A percentile compares a stretch with the other conserved stretches of the same genome.
phyloP scores from a whole-genome alignment of 2,329 filamentous ascomycete genomes.

The Colletotrichum eleusines region DNA sequence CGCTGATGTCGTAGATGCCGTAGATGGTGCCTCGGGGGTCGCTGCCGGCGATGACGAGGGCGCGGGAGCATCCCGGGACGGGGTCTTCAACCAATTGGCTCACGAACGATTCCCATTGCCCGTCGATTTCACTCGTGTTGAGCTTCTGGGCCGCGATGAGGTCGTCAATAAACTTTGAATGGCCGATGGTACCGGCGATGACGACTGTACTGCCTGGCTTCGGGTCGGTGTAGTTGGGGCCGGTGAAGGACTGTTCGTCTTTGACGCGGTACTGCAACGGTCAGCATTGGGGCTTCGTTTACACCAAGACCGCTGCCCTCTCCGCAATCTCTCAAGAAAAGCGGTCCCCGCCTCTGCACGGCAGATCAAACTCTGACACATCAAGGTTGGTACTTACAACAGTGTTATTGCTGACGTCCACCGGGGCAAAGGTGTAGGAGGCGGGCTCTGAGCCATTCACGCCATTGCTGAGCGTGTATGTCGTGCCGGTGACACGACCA shows the following conservation, averaged over 20 bases:
- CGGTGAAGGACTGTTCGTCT: slow-evolving; percentile 56
- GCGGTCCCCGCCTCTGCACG: too few species aligned
- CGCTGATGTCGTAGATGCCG: slow-evolving; percentile 77
- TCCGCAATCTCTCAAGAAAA: neutral
- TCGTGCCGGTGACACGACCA: slow-evolving; percentile 75
- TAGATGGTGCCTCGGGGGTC: slow-evolving; percentile 76
- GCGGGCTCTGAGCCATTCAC: slow-evolving; percentile 52
- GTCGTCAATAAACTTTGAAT: slow-evolving; percentile 70
- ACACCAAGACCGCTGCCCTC: neutral
- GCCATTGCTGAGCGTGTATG: slow-evolving; percentile 70
- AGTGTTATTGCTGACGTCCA: slow-evolving; percentile 61
- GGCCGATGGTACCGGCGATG: slow-evolving; percentile 76
- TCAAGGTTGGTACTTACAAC: slow-evolving; percentile 50
- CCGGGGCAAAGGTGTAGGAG: slow-evolving; percentile 57
- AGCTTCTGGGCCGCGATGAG: slow-evolving; percentile 68
- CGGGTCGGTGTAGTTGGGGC: slow-evolving; percentile 58
- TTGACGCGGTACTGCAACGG: slow-evolving; percentile 56
- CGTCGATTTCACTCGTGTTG: slow-evolving; percentile 67
- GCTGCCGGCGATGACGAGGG: slow-evolving; percentile 76
- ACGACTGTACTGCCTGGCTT: slow-evolving; percentile 65
- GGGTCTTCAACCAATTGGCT: slow-evolving; percentile 70
- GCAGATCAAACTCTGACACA: neutral
- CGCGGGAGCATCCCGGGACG: slow-evolving; percentile 65
- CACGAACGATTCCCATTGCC: slow-evolving; percentile 78
- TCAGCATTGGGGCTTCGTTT: neutral